Conservation (phyloP, 2,329 filamentous ascomycete genomes). For the Botrytis porri region DNA sequence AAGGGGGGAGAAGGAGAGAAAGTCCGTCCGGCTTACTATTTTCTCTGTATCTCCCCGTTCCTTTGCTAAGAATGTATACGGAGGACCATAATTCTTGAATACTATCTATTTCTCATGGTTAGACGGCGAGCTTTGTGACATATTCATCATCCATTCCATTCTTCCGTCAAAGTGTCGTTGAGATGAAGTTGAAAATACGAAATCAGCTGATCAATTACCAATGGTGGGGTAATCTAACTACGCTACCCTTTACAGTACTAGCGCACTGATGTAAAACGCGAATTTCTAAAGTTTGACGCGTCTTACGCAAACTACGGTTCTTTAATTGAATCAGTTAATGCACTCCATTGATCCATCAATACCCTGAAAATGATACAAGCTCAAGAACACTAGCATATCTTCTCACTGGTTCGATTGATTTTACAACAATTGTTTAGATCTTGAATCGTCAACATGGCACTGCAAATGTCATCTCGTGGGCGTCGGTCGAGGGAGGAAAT, state of each 20-base stretch:
- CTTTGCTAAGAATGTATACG: not conserved
- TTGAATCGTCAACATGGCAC: conserved; percentile 17
- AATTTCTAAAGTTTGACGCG: conserved; percentile 1
- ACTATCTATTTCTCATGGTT: not conserved
- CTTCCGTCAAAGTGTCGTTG: not conserved
- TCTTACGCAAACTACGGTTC: not conserved
- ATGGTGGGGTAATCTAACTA: not conserved
- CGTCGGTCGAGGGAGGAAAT: conserved; percentile 28
- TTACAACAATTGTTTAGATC: not conserved
- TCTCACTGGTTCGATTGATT: not conserved
- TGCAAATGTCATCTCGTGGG: conserved; percentile 16
- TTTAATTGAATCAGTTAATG: not conserved
- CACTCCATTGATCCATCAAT: not conserved
- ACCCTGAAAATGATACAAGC: not conserved
- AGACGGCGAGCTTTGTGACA: not conserved
- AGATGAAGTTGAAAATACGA: conserved; percentile 4
- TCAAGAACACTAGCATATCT: not conserved
- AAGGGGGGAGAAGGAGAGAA: not conserved
- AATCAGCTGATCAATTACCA: not conserved
- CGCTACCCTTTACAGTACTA: not conserved
- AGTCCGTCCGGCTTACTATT: not conserved
- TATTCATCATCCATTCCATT: not conserved
- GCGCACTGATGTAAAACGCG: not conserved
- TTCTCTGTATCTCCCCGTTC: not conserved
- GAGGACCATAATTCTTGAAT: not conserved